Conservation (phyloP, 306 rosid species). For the Carpinus viminea region DNA sequence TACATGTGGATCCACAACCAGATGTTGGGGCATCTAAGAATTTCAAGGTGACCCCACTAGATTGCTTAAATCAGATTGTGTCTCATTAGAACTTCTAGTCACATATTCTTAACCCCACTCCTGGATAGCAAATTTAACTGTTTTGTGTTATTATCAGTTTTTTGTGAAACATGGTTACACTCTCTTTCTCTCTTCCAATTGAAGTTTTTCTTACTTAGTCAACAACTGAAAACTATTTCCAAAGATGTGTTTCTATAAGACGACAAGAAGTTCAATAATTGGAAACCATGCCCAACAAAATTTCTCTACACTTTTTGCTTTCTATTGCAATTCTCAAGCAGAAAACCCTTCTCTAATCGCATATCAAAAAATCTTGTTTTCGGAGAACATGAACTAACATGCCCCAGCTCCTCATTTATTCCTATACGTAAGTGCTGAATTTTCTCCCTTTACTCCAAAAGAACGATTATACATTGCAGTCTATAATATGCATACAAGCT, state of each 20-base stretch:
- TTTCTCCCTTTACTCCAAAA: background rate
- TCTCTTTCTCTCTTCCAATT: too few species aligned
- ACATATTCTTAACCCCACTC: background rate
- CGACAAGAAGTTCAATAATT: too few species aligned
- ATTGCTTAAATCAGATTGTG: background rate
- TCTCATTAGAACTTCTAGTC: background rate
- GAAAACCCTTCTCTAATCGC: background rate
- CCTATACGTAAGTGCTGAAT: background rate
- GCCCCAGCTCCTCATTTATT: background rate
- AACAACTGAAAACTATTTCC: too few species aligned
- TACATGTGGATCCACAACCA: background rate
- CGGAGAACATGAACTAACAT: background rate
- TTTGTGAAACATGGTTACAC: too few species aligned
- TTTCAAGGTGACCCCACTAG: background rate
- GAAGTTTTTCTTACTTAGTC: too few species aligned
- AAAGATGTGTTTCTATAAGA: too few species aligned
- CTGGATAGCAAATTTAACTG: too few species aligned
- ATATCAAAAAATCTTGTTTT: background rate
- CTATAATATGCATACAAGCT: background rate
- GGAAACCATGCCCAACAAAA: too few species aligned
- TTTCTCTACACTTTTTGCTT: background rate
- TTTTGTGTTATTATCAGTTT: too few species aligned
- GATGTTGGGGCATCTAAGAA: background rate
- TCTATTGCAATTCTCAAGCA: background rate
- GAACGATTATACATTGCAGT: background rate